Conservation (phyloP, 108 stramenopile genomes). For the Skeletonema grethae region DNA sequence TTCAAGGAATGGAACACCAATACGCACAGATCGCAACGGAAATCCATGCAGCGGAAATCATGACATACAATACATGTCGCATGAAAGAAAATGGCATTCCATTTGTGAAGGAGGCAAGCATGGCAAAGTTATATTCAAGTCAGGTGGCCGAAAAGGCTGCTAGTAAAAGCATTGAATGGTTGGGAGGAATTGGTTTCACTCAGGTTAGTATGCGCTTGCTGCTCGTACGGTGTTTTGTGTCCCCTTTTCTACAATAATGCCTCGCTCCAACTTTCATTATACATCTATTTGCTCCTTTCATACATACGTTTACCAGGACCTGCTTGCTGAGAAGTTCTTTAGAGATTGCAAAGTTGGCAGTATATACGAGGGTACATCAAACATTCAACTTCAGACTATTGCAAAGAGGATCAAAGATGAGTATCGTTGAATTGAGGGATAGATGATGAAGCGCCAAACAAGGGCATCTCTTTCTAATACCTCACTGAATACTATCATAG, state of each 20-base stretch:
- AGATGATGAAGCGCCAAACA: background rate
- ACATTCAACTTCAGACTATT: slow-evolving; percentile 85
- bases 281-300: too few species aligned
- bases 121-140: slow-evolving; percentile 90
- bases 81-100: slow-evolving; percentile 86
- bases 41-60: slow-evolving; percentile 89
- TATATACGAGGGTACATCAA: slow-evolving; percentile 90
- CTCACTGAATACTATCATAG: background rate
- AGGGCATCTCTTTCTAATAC: too few species aligned
- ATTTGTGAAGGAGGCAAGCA: slow-evolving; percentile 95
- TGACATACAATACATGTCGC: slow-evolving; percentile 93
- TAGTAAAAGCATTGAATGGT: slow-evolving; percentile 88
- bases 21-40: slow-evolving; percentile 92
- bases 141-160: slow-evolving; percentile 91
- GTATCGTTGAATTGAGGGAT: slow-evolving; percentile 16
- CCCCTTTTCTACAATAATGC: too few species aligned
- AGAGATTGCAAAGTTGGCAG: slow-evolving; percentile 96
- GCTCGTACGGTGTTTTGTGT: too few species aligned
- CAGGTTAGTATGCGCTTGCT: slow-evolving; percentile 9
- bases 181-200: slow-evolving; percentile 95
- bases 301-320: slow-evolving; percentile 34
- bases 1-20: slow-evolving; percentile 95
- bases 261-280: too few species aligned
- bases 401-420: slow-evolving; percentile 71
- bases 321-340: slow-evolving; percentile 93